Evolutionary conservation across 345 rosid genomes (phyloP), one percentile per base, ranked within the genome.

Genomic region (sweet orange (Citrus sinensis)): DNA sequence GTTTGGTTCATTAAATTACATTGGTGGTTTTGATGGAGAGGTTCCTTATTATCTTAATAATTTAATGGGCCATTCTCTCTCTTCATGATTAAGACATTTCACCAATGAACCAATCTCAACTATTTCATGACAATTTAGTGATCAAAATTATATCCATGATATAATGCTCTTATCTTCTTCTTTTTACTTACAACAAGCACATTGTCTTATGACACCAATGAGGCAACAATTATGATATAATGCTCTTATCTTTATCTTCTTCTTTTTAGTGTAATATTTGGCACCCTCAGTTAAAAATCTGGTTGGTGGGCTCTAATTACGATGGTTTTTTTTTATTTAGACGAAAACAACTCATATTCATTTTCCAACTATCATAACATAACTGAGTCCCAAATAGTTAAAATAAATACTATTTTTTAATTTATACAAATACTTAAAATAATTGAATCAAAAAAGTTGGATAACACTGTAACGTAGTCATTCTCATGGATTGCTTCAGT

Each of bases 71-170:
- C 17, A 10, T 17, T 64, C 10, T 58, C 5, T 62, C 54, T 67
- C 54, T 64, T 49, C 70, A 73, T 59, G 85, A 82, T 77, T 71
- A 60, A 22, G 85, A 80, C 82, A 77, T 55, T 56, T 42, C 68
- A 79, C 82, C 73, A 67, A 58, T 61, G 59, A 6, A 71, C 70
- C 70, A 79, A 71, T 39, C 71, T 66, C 42, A 16, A 62, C 60
- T 32, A 62, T 14, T 42, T 61, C 70, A 29, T 11, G 61, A 20
- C 29, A 19, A 25, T 76, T 60, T 20, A n/a, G 6, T 69, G 19
- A 56, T 59, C 1, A 30, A 22, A 34, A 34, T 42, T 30, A 34
- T 72, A 34, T 32, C 34, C 34, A 4, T 71, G 59, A 39, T 22
- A 70, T 73, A 75, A 32, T 64, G 32, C 66, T 46, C 17, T 7